These are phyloP conservation scores for Detonula confervacea DNA, from an alignment of 352 stramenopile species.

Conservation along the genomic window DNA sequence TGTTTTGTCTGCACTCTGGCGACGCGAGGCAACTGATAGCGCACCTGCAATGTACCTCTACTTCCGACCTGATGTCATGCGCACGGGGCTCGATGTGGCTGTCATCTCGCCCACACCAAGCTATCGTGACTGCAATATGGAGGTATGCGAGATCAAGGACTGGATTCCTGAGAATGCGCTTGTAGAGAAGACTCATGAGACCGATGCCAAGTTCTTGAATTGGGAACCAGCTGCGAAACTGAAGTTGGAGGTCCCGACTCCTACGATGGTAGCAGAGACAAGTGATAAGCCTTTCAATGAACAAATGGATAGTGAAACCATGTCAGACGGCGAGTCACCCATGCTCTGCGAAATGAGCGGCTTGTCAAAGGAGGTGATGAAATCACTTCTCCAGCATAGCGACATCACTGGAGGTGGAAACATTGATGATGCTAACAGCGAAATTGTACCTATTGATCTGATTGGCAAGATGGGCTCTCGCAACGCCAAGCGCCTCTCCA, in stretches of 20 bases:
- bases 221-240: constrained; percentile 49
- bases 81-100: constrained; percentile 61
- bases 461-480: constrained; percentile 52
- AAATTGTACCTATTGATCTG: constrained; percentile 54
- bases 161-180: constrained; percentile 60
- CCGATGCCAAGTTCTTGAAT: constrained; percentile 48
- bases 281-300: constrained; percentile 44
- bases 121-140: constrained; percentile 53
- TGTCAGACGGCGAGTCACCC: constrained; percentile 22
- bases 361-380: constrained; percentile 54
- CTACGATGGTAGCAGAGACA: constrained; percentile 33
- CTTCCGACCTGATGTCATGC: constrained; percentile 64
- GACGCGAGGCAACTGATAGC: constrained; percentile 20
- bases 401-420: no score
- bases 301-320: constrained; percentile 15
- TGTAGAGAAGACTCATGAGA: constrained; percentile 40
- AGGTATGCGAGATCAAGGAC: constrained; percentile 48
- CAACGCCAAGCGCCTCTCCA: constrained; percentile 61
- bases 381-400: constrained; percentile 54
- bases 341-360: constrained; percentile 58
- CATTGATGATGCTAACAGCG: constrained; percentile 18
- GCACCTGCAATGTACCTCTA: constrained; percentile 67
- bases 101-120: constrained; percentile 64
- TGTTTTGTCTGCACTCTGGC: constrained; percentile 67
- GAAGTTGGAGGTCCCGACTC: constrained; percentile 43